phyloP scores from a whole-genome alignment of 768 basidiomycete genomes.

The Cystofilobasidium capitatum region DNA sequence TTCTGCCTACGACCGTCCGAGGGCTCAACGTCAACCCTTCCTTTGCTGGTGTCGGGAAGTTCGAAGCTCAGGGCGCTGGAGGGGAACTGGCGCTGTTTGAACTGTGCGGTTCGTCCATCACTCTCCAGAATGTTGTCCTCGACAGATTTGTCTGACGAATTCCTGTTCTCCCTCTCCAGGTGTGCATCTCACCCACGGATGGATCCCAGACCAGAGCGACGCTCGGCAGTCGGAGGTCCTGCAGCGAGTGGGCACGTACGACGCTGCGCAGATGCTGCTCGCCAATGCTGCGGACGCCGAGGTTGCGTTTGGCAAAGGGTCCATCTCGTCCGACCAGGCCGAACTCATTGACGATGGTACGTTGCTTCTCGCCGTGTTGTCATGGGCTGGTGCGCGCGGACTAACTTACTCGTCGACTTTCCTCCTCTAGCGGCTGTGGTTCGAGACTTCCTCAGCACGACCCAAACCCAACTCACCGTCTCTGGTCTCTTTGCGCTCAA shows the following conservation, averaged over 20 bases:
- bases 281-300: slow-evolving; percentile 38
- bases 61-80: slow-evolving; percentile 50
- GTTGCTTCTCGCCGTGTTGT: neutral
- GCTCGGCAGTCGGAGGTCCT: slow-evolving; percentile 33
- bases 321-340: slow-evolving; percentile 62
- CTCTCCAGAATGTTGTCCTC: too few relatives aligned
- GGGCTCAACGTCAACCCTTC: slow-evolving; percentile 83
- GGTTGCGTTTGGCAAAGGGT: slow-evolving; percentile 8
- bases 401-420: neutral
- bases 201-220: slow-evolving; percentile 44
- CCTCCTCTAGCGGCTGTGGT: neutral
- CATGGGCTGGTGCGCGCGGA: neutral
- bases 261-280: slow-evolving; percentile 10
- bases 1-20: slow-evolving; percentile 68
- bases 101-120: slow-evolving; percentile 49
- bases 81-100: slow-evolving; percentile 78
- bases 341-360: slow-evolving; percentile 56
- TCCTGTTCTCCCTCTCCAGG: slow-evolving; percentile 29
- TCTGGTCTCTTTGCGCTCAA: slow-evolving; percentile 12
- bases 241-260: slow-evolving; percentile 19
- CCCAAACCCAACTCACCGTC: slow-evolving; percentile 19
- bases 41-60: slow-evolving; percentile 61
- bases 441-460: slow-evolving; percentile 15
- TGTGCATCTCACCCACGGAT: slow-evolving; percentile 77
- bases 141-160: neutral